Evolutionary conservation across 371 early-diverging fungal species (phyloP), one percentile per base, ranked within the genome.

Genomic region (Apophysomyces sp.): DNA sequence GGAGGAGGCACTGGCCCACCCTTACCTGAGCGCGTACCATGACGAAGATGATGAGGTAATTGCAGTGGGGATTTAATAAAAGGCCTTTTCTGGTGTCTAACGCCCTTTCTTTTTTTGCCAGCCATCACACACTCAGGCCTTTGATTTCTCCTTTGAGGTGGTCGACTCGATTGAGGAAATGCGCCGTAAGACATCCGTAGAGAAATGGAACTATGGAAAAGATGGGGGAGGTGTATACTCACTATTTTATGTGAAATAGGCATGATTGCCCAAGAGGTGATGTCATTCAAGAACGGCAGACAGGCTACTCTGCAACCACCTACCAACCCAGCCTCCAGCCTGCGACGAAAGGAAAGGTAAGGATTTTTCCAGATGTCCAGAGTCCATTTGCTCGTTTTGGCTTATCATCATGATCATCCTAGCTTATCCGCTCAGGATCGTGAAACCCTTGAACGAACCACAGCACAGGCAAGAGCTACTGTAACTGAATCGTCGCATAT

Each of bases 141-240:
- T 96, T 84, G 96, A 96, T 72, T 96, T 98, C 77, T 89, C 93
- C 1, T 98, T 98, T 73, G 98, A 98, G 73, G 77, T 84, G 24
- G 84, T 91, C 21, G 93, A 94, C 51, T 76, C 86, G 1, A 89
- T 95, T 62, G 92, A 91, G 26, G 93, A 94, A 9, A 94, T 98
- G 91, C 92, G 89, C 74, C 72, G 94, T 89, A 81, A 71, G 82
- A 24, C 13, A 34, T n/a, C 26, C 27, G 36, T 44, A n/a, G 24
- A 26, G 28, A 15, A 31, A n/a, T n/a, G n/a, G n/a, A n/a, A n/a
- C n/a, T n/a, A n/a, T n/a, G n/a, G n/a, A n/a, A n/a, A n/a, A n/a
- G n/a, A n/a, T n/a, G n/a, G n/a, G n/a, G n/a, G n/a, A n/a, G n/a
- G n/a, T n/a, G n/a, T n/a, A n/a, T n/a, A n/a, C n/a, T n/a, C n/a